Evolutionary conservation across 2,329 filamentous ascomycete genomes (phyloP).

Genomic region (Fusarium kyushuense): DNA sequence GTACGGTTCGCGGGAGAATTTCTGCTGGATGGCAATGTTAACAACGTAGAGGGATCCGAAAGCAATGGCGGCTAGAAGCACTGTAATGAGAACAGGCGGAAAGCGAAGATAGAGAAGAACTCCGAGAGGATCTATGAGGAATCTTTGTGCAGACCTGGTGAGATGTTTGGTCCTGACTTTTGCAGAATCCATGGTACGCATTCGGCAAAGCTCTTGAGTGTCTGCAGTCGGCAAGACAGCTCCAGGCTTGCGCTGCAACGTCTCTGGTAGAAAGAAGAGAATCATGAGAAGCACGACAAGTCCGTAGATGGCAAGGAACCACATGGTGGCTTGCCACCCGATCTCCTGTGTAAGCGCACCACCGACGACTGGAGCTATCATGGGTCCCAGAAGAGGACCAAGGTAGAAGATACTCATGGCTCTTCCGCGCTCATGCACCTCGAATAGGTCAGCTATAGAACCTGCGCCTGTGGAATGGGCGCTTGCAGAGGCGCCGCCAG

Average conservation of each 20-base stretch:
- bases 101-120: conserved; percentile 79
- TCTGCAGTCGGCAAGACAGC: conserved; percentile 1
- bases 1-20: conserved; percentile 76
- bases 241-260: conserved; percentile 58
- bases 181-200: conserved; percentile 72
- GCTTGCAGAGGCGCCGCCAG: conserved; percentile 81
- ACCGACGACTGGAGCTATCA: conserved; percentile 81
- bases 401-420: conserved; percentile 90
- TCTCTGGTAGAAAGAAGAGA: conserved; percentile 74
- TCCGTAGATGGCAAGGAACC: conserved; percentile 80
- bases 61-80: conserved; percentile 79
- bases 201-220: conserved; percentile 55
- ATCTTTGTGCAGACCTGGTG: conserved; percentile 66
- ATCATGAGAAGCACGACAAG: conserved; percentile 67
- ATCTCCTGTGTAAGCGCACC: conserved; percentile 76
- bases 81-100: conserved; percentile 77
- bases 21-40: conserved; percentile 80
- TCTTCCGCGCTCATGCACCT: conserved; percentile 74
- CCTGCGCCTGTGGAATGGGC: conserved; percentile 87
- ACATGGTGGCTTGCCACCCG: conserved; percentile 82
- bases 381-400: conserved; percentile 79
- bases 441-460: conserved; percentile 86
- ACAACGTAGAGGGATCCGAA: conserved; percentile 82
- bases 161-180: conserved; percentile 67
- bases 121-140: conserved; percentile 77